Conservation (phyloP, 2,329 filamentous ascomycete genomes). For the Colletotrichum ledebouriae region DNA sequence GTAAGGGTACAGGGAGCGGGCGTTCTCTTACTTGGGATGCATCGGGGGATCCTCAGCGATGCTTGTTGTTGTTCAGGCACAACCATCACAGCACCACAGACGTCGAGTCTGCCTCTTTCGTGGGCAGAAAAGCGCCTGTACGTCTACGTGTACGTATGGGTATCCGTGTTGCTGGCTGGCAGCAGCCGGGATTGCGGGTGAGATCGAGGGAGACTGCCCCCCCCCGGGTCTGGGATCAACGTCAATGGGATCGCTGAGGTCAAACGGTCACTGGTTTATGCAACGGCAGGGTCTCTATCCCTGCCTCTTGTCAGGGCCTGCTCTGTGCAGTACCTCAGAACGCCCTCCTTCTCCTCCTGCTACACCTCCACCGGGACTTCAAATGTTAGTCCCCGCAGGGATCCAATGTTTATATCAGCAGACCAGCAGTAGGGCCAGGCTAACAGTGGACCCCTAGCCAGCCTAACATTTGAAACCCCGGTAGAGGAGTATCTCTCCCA, state of each 20-base stretch:
- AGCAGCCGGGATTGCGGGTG: constrained; percentile 47
- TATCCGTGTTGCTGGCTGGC: constrained; percentile 42
- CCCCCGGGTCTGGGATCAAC: constrained; percentile 48
- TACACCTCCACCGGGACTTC: background rate
- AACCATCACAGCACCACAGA: constrained; percentile 13
- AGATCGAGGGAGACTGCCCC: constrained; percentile 50
- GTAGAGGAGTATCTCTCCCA: constrained; percentile 2
- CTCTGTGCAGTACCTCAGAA: background rate
- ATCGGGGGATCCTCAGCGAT: constrained; percentile 49
- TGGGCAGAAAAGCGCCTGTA: constrained; percentile 38
- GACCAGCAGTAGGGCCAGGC: no score
- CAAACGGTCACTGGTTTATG: constrained; percentile 55
- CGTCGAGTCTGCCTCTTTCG: constrained; percentile 37
- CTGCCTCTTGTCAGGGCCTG: constrained; percentile 27
- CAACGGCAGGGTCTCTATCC: constrained; percentile 39
- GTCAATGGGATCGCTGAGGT: constrained; percentile 54
- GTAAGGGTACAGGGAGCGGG: constrained; percentile 19
- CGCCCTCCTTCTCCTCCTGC: constrained; percentile 20
- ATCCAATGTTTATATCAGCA: no score
- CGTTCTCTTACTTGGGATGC: constrained; percentile 55
- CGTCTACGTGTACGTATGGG: no score
- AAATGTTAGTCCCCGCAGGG: no score
- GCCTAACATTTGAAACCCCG: no score
- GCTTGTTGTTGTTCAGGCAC: constrained; percentile 43
- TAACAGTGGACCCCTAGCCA: no score